Evolutionary conservation across 257 asterid genomes (phyloP).

Genomic region (Solanum virginianum): DNA sequence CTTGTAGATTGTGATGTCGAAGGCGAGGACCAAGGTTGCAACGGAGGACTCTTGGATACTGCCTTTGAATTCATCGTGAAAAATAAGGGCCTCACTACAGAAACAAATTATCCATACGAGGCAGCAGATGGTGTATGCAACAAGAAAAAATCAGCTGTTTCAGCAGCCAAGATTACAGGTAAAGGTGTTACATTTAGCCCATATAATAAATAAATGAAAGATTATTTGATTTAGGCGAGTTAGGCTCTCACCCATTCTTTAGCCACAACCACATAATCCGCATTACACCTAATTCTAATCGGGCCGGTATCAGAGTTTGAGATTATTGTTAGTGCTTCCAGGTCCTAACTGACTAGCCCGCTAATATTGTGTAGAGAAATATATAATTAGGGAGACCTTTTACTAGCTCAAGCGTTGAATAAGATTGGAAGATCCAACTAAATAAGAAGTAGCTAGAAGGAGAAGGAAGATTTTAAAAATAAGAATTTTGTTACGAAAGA

Average conservation of each 20-base stretch:
- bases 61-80: slow-evolving; percentile 9
- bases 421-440: too few species aligned
- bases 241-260: background rate
- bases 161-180: slow-evolving; percentile 12
- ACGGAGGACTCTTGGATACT: slow-evolving; percentile 16
- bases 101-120: slow-evolving; percentile 17
- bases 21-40: slow-evolving; percentile 10
- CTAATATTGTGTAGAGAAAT: too few species aligned
- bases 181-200: background rate
- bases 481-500: too few species aligned
- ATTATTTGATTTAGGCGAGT: background rate
- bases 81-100: slow-evolving; percentile 17
- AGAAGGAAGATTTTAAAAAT: too few species aligned
- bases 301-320: too few species aligned
- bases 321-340: too few species aligned
- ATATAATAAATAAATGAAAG: background rate
- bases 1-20: slow-evolving; percentile 17
- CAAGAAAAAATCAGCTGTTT: background rate
- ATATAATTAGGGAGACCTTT: too few species aligned
- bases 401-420: too few species aligned
- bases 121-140: slow-evolving; percentile 16
- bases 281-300: too few species aligned
- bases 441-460: too few species aligned
- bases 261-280: background rate
- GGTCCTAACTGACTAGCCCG: too few species aligned